These are phyloP conservation scores for Phytopythium aichiense DNA, from an alignment of 352 stramenopile species.

Conservation along the genomic window DNA sequence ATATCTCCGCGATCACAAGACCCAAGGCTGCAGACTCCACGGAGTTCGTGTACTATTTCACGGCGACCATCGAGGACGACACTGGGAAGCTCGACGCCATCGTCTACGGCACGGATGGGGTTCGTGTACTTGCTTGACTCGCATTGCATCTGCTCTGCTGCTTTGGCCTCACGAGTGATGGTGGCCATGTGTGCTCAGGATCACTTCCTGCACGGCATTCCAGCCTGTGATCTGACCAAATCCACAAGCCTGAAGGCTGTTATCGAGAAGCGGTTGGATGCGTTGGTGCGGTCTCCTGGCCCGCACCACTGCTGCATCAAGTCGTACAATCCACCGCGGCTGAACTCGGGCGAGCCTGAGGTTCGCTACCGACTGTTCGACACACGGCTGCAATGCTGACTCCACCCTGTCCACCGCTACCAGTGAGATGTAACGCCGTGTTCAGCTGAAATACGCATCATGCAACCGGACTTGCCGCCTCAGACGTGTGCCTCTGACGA, in stretches of 20 bases:
- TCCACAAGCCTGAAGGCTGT: conserved; percentile 46
- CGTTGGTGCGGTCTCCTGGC: conserved; percentile 19
- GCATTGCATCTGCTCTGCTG: not conserved
- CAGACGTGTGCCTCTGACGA: conserved; percentile 13
- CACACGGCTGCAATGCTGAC: conserved; percentile 41
- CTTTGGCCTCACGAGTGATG: not conserved
- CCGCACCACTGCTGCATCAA: conserved; percentile 67
- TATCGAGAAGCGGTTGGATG: conserved; percentile 44
- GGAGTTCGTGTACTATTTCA: conserved; percentile 69
- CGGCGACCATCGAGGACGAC: conserved; percentile 45
- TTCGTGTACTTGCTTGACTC: conserved; percentile 18
- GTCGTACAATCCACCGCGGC: conserved; percentile 40
- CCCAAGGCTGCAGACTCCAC: conserved; percentile 13
- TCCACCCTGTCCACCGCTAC: not conserved
- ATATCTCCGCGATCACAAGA: conserved; percentile 51
- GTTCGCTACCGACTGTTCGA: conserved; percentile 73
- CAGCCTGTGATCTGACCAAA: conserved; percentile 51
- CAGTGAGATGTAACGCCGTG: not conserved
- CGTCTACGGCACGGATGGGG: conserved; percentile 64
- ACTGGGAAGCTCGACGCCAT: conserved; percentile 55
- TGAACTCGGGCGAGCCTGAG: conserved; percentile 4
- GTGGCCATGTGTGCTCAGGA: conserved; percentile 25
- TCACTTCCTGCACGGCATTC: conserved; percentile 65
- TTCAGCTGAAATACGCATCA: conserved; percentile 1
- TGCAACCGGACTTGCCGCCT: not conserved